Percentiles rank a stretch among this genome's conserved stretches.
These are phyloP conservation scores for Trypanosoma melophagium DNA, from an alignment of 208 protist species.

Conservation along the genomic window DNA sequence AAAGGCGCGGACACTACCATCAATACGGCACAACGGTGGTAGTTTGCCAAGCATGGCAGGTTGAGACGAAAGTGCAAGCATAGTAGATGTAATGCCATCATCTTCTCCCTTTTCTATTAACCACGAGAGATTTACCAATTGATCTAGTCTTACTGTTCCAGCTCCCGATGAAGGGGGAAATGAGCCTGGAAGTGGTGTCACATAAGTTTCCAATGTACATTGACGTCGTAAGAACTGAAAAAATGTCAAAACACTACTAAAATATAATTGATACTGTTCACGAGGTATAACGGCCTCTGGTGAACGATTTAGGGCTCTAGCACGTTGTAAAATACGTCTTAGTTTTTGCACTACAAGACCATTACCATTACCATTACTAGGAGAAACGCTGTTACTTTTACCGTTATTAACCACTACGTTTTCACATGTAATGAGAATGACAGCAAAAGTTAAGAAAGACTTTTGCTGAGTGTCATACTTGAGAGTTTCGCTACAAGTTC, in stretches of 20 bases:
- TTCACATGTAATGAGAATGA: slow-evolving; percentile 20
- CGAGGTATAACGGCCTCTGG: slow-evolving; percentile 6
- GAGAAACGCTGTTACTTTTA: not conserved
- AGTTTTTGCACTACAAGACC: slow-evolving; percentile 10
- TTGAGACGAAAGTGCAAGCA: slow-evolving; percentile 33
- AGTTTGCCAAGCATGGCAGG: slow-evolving; percentile 43
- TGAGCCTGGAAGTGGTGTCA: slow-evolving; percentile 27
- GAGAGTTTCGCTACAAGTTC: not conserved
- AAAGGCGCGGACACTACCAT: slow-evolving; percentile 57
- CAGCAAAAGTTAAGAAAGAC: slow-evolving; percentile 15
- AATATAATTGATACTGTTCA: slow-evolving; percentile 27
- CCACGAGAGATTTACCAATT: slow-evolving; percentile 44
- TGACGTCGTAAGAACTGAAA: slow-evolving; percentile 42
- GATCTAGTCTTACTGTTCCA: slow-evolving; percentile 31
- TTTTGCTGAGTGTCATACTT: slow-evolving; percentile 16
- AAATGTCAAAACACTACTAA: slow-evolving; percentile 22
- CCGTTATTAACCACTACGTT: not conserved
- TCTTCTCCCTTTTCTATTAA: slow-evolving; percentile 58
- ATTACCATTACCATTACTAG: not conserved
- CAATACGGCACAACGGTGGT: slow-evolving; percentile 27
- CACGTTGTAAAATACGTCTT: slow-evolving; percentile 23
- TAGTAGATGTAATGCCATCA: slow-evolving; percentile 68
- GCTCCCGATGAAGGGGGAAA: not conserved
- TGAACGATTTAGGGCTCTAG: slow-evolving; percentile 16
- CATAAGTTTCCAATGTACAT: slow-evolving; percentile 40